Conservation (phyloP, 306 rosid species). For the Cyclanthera cordifolia region DNA sequence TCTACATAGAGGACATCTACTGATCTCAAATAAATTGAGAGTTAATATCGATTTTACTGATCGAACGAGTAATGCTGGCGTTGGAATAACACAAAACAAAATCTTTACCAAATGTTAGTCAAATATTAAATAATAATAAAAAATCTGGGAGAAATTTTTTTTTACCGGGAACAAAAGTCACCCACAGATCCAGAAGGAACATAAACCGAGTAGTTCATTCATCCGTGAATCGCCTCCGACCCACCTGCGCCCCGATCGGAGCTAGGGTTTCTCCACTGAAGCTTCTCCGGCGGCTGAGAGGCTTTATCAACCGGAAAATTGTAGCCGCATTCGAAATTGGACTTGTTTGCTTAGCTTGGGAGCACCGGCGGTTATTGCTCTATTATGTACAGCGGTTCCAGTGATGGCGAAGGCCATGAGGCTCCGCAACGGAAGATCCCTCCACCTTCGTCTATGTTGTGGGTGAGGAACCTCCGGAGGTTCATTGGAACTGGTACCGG, state of each 20-base stretch:
- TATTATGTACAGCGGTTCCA: constrained; percentile 83
- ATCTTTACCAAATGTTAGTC: no score
- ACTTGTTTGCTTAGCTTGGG: neutral
- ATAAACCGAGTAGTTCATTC: neutral
- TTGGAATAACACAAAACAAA: no score
- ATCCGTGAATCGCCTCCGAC: neutral
- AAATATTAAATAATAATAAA: no score
- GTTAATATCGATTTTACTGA: no score
- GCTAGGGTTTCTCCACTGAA: neutral
- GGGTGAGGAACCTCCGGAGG: constrained; percentile 91
- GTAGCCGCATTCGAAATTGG: neutral
- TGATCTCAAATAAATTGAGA: no score
- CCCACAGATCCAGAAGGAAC: no score
- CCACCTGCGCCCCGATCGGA: neutral
- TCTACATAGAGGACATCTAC: no score
- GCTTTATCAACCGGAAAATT: neutral
- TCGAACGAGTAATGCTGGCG: no score
- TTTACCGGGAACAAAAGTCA: no score
- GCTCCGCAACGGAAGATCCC: constrained; percentile 70
- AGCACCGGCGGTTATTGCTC: constrained; percentile 7
- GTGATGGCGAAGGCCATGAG: constrained; percentile 85
- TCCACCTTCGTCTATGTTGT: constrained; percentile 80
- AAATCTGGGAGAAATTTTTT: no score
- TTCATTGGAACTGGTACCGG: constrained; percentile 85
- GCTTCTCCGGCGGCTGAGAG: constrained; percentile 3